Evolutionary conservation across 2,329 filamentous ascomycete species (phyloP), one percentile per base, ranked within the genome.

Genomic region (Cytospora paraplurivora): DNA sequence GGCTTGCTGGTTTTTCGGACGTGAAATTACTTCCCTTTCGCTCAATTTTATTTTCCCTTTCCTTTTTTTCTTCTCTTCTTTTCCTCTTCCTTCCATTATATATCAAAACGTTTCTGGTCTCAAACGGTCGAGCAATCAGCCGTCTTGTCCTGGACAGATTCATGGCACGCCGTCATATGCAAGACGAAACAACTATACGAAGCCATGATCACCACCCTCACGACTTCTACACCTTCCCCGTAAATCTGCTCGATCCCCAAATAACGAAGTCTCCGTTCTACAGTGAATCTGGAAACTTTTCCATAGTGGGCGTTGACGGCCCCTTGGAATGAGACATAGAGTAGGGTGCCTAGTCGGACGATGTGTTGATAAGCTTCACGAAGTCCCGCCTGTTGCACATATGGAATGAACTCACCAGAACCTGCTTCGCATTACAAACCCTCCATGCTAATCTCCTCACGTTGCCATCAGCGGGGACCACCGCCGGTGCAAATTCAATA

Each of bases 351-450:
- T 90, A 67, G 4, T 54, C 11, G n/a, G n/a, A 60, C 44, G 58
- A 69, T 60, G 70, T 68, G 38, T 47, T 65, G 52, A 38, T 11
- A 37, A 33, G 15, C n/a, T 10, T 1, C 32, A 54, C 34, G 56
- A 50, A 32, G 15, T 5, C 12, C 34, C 11, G 4, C 6, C n/a
- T 33, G 3, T 27, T 3, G 37, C 8, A 8, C n/a, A 32, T 27
- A 1, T 19, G n/a, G 33, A 32, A 4, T 41, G 27, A 11, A 83
- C 90, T 79, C 80, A 96, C 92, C 78, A 98, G 76, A 68, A 97
- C 95, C 77, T 93, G 92, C 81, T 97, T 97, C 41, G 95, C 95
- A 74, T 96, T 96, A 75, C 90, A 95, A 67, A 99, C 91, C 72
- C 95, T 85, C 93, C 94, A 97, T 7, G 93, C 93, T 67, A 99